Base-by-base conservation (phyloP, 2,329 filamentous ascomycete genomes). In the Aspergillus sp. region DNA sequence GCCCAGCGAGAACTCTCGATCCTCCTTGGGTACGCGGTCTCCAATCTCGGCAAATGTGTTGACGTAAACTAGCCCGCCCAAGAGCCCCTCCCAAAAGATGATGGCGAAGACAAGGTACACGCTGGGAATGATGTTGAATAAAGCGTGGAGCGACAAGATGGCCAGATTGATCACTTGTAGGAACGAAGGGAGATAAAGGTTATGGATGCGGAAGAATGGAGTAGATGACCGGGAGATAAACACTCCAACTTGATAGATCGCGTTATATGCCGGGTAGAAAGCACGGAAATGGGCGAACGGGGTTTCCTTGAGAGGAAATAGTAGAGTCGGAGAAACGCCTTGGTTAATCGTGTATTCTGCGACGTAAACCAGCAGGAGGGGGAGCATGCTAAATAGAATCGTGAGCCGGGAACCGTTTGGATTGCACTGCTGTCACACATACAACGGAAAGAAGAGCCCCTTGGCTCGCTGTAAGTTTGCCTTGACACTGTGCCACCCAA, bases 291-390 rank as follows among this genome's bases (percentile, higher is more conserved):
- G 85, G 32, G 80, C 78, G 73, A 98, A 98, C 0, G 95, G 95
- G 1, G 90, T 89, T 11, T 84, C 77, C 1, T 82, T 72, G 0
- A 97, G 81, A 0, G 93, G 92, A 72, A 96, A 99, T 4, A 99
- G 84, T 0, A 98, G 81, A 0, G 92, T 96, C 0, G 95, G 94
- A 0, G 92, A 83, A 0, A 98, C 92, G 39, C 93, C 94, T 79
- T 96, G 93, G 78, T 98, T 98, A 76, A 98, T 97, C 57, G 91
- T 96, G 74, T 99, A 99, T 79, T 99, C 95, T 58, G 93, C 92
- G 39, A 98, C 85, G 74, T 97, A 99, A 31, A 99, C 95, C 16
- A 98, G 80, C 36, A 98, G 82, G 14, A 99, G 83, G 0, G 95
- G 95, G 3, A 96, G 82, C 92, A 99, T 98, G 74, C 83, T 85